Conservation (phyloP, 139 green algal species). For the Tetraselmis chui region DNA sequence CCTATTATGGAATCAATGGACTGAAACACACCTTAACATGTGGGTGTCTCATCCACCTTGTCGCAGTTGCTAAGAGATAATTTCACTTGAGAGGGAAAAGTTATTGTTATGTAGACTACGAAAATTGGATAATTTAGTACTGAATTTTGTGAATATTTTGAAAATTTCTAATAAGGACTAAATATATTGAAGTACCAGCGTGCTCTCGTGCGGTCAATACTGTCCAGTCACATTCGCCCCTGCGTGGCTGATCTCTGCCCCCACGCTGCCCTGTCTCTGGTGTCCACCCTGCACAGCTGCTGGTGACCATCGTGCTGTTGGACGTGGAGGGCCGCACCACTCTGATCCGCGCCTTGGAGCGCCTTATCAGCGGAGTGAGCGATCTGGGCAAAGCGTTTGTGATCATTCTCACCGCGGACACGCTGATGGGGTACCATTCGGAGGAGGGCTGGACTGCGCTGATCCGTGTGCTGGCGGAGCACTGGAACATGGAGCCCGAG, state of each 20-base stretch:
- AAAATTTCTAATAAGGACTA: no score
- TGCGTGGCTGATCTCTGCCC: not conserved
- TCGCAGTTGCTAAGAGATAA: no score
- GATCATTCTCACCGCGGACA: constrained; percentile 82
- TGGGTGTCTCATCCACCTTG: no score
- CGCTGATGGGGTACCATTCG: constrained; percentile 87
- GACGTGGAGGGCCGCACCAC: constrained; percentile 20
- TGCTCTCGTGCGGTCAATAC: no score
- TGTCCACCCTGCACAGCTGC: not conserved
- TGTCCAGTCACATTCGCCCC: not conserved
- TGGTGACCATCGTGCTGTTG: not conserved
- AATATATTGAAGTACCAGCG: no score
- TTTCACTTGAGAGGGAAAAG: no score
- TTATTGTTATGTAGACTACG: no score
- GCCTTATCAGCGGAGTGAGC: constrained; percentile 73
- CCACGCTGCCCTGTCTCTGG: not conserved
- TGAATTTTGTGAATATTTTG: no score
- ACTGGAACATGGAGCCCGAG: constrained; percentile 73
- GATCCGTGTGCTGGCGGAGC: constrained; percentile 60
- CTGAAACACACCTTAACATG: no score
- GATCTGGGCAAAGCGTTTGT: constrained; percentile 88
- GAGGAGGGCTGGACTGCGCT: constrained; percentile 85
- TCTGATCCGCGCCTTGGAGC: constrained; percentile 57
- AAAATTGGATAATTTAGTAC: no score
- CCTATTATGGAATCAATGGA: no score